phyloP scores from a whole-genome alignment of 2,329 filamentous ascomycete species.

The Penicillium italicum region DNA sequence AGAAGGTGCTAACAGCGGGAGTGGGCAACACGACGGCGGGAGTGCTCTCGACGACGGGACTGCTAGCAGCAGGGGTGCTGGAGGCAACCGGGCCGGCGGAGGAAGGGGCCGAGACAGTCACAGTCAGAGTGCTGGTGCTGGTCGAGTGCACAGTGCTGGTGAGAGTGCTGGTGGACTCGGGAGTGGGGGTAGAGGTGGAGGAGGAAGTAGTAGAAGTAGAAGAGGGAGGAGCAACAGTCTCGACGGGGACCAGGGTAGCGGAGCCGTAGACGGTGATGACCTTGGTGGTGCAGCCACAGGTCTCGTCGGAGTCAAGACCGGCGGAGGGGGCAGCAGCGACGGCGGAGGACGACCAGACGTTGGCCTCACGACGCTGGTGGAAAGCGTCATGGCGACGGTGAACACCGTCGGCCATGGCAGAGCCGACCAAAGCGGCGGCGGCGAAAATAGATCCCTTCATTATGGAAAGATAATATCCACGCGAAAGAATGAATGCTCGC shows the following conservation, averaged over 20 bases:
- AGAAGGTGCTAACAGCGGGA: conserved; percentile 51
- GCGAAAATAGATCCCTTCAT: conserved; percentile 74
- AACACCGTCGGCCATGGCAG: conserved; percentile 56
- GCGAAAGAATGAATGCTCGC: conserved; percentile 69
- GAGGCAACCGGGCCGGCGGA: conserved; percentile 11
- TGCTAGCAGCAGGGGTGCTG: conserved; percentile 17
- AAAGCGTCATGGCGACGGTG: conserved; percentile 52
- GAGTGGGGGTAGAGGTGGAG: background rate
- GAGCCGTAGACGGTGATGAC: conserved; percentile 67
- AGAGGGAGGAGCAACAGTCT: conserved; percentile 21
- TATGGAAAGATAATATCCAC: conserved; percentile 35
- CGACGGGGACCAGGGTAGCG: conserved; percentile 50
- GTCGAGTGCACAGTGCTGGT: conserved; percentile 37
- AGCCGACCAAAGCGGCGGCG: conserved; percentile 49
- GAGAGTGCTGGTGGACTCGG: conserved; percentile 18
- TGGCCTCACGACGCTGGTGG: conserved; percentile 54
- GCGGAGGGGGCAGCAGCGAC: background rate
- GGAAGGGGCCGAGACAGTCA: conserved; percentile 25
- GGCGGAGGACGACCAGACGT: conserved; percentile 6
- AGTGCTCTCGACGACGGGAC: conserved; percentile 12
- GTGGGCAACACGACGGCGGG: conserved; percentile 42
- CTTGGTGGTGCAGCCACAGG: conserved; percentile 70
- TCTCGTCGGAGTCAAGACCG: conserved; percentile 39
- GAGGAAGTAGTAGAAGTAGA: background rate
- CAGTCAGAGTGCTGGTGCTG: conserved; percentile 38